phyloP scores from a whole-genome alignment of 139 green algal genomes.

The Zygnema cylindricum region DNA sequence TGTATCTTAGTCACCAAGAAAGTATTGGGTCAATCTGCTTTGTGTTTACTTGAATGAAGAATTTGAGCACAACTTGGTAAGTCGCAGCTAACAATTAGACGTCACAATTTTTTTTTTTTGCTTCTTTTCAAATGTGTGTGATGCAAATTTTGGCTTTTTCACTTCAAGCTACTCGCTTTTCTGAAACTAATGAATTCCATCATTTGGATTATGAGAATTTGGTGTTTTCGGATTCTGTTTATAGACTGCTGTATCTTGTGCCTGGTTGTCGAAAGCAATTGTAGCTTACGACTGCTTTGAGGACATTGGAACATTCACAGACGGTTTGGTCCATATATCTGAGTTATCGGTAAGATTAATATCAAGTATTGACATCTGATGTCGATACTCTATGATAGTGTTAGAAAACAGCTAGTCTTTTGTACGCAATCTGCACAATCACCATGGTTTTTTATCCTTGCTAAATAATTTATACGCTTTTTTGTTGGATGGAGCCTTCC shows the following conservation, averaged over 20 bases:
- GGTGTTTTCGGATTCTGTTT: background rate
- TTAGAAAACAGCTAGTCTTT: background rate
- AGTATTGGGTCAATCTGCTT: no score
- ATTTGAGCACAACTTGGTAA: background rate
- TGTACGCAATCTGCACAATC: background rate
- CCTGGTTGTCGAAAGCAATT: conserved; percentile 60
- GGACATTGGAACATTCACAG: conserved; percentile 80
- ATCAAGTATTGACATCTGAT: background rate
- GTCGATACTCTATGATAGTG: background rate
- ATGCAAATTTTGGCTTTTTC: background rate
- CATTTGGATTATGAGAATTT: background rate
- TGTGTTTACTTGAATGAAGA: conserved; percentile 9
- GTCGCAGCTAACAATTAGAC: background rate
- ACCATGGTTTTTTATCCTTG: background rate
- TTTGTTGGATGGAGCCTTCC: no score
- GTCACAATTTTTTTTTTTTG: background rate
- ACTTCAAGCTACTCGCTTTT: no score
- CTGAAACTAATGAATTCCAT: background rate
- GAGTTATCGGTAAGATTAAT: conserved; percentile 68
- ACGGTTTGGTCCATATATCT: conserved; percentile 95
- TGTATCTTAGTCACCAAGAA: no score
- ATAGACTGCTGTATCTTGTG: background rate
- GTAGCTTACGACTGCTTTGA: conserved; percentile 91
- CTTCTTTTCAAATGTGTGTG: background rate
- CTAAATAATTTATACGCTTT: background rate